Conservation (phyloP, 129 eudicot genomes). For the Artemisia tridentata region DNA sequence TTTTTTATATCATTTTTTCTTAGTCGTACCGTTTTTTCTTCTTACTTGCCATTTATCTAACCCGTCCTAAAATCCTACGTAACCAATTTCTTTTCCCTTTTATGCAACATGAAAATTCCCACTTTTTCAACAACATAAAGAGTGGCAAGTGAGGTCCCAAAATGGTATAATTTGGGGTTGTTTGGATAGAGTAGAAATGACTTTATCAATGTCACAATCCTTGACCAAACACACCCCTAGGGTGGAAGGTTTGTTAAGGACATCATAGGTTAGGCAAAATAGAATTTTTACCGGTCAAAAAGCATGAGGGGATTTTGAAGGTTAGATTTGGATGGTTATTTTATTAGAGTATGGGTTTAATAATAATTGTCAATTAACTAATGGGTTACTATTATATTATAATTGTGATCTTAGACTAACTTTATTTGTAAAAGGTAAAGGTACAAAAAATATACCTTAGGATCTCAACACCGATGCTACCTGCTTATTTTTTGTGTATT, state of each 20-base stretch:
- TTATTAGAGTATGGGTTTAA: slow-evolving; percentile 16
- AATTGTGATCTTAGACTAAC: not conserved
- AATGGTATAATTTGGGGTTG: slow-evolving; percentile 31
- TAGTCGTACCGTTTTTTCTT: not conserved
- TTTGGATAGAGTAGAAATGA: slow-evolving; percentile 27
- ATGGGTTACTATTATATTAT: not conserved
- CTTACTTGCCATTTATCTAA: not conserved
- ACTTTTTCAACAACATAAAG: slow-evolving; percentile 38
- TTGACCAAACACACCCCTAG: slow-evolving; percentile 30
- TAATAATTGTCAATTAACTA: not conserved
- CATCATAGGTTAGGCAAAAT: slow-evolving; percentile 32
- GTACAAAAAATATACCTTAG: not conserved
- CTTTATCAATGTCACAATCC: slow-evolving; percentile 34
- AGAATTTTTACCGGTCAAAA: slow-evolving; percentile 28
- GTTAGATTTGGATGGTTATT: slow-evolving; percentile 31
- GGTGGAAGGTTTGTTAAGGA: slow-evolving; percentile 35
- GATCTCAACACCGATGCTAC: no score
- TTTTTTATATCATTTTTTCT: not conserved
- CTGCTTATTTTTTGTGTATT: no score
- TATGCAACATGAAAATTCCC: slow-evolving; percentile 18
- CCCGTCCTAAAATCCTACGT: not conserved
- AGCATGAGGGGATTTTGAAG: slow-evolving; percentile 10
- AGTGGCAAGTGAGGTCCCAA: slow-evolving; percentile 33
- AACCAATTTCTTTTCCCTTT: slow-evolving; percentile 28
- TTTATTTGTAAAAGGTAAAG: not conserved